Evolutionary conservation across 2,329 filamentous ascomycete genomes (phyloP), one percentile per base, ranked within the genome.

Genomic region (Fusarium nurragi): DNA sequence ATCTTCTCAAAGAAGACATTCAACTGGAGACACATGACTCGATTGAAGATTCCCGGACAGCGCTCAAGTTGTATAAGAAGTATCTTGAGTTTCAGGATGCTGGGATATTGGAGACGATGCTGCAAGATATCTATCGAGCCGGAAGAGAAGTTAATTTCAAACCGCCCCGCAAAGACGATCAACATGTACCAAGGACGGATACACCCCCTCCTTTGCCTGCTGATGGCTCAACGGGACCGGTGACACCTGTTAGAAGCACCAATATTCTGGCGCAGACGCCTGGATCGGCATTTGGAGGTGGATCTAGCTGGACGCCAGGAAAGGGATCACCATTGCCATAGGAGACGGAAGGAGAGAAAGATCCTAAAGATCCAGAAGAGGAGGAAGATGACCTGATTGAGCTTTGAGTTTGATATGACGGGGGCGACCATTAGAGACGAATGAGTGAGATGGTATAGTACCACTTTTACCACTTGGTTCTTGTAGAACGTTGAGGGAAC

Each of bases 1-100:
- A 89, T 50, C 84, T 99, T 10, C 87, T 99, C 38, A 93, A 93
- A 71, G 93, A 98, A 77, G 93, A 94, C 72, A 97, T 99, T 61
- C 96, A 99, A 77, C 85, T 92, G 72, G 91, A 93, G 67, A 93
- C 89, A 8, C 96, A 99, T 77, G 95, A 99, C 77, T 94, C 90
- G 12, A 96, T 99, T 68, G 95, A 98, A 77, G 95, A 99, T 76
- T 94, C 95, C 1, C 86, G 91, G 23, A 97, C 94, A 37, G 95
- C 96, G 0, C 83, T 98, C 37, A 92, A 93, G 74, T 82, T 99
- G 10, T 99, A 90, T 72, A 86, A 90, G 40, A 97, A 97, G 76
- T 97, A 93, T 77, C 84, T 92, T 64, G 94, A 98, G 78, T 98
- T 92, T 72, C 83, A 90, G 49, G 93, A 96, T 68, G 93, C 92